Base-by-base conservation (phyloP, 805 yeast species). In the Torulaspora microellipsoides region DNA sequence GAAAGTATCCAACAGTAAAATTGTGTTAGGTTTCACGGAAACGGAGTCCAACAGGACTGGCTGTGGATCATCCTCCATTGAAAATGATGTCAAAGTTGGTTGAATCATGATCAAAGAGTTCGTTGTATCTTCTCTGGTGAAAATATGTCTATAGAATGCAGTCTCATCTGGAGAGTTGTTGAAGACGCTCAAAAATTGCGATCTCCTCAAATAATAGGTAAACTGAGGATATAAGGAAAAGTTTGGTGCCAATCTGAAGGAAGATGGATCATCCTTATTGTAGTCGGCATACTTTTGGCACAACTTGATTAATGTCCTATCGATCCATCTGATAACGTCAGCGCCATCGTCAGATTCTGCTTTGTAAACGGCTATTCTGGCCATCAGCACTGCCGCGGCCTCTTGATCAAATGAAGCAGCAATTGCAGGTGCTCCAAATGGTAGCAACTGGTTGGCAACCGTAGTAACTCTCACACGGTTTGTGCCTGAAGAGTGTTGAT, bases 131-230 rank as follows among this genome's bases (percentile, higher is more conserved):
- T 93, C 97, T 52, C 91, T 81, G 62, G 85, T 77, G 62, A 93
- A 78, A 13, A 88, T 83, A 66, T 93, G 99, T 65, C 97, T 81
- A 69, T 91, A 88, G 68, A 90, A 93, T 31, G 96, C 96, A 34
- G 98, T 89, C 71, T 93, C 99, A 71, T 93, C 99, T 1, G 99
- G 99, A 5, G 99, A 93, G 68, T 90, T 90, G 69, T 93, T 93
- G 75, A 93, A 93, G 35, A 91, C 95, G 65, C 88, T 95, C 64
- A 93, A 72, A 66, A 93, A 90, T 68, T 91, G 98, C 1, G 97
- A 88, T 65, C 99, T 83, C 70, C 99, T 85, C 68, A 93, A 74
- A 64, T 93, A 95, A 70, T 85, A 93, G 68, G 93, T 83, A 60
- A 93, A 95, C 67, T 93, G 99, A 23, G 99, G 99, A 61, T 87